Evolutionary conservation across 768 basidiomycete species (phyloP).

Genomic region (Termitomyces sp.): DNA sequence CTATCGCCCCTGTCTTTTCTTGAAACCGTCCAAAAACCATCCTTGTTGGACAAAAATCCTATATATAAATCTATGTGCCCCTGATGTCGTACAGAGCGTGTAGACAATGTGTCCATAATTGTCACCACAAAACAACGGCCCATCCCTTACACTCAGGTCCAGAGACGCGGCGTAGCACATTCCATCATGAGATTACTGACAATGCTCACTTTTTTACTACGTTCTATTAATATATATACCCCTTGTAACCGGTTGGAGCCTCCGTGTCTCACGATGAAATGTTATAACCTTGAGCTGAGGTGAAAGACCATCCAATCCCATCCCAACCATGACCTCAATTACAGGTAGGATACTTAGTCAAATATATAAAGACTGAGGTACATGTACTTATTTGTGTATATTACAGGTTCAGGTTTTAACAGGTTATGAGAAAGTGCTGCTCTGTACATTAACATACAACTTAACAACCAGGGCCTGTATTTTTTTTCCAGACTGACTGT

Average conservation of each 20-base stretch:
- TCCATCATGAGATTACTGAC: background rate
- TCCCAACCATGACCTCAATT: background rate
- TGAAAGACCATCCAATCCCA: background rate
- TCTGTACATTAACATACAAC: too few relatives aligned
- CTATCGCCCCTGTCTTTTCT: background rate
- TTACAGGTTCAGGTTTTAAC: too few relatives aligned
- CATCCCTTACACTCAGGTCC: background rate
- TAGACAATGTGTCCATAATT: background rate
- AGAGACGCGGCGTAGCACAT: background rate
- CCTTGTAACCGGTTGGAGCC: background rate
- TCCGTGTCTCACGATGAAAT: slow-evolving; percentile 4
- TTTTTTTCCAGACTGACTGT: too few relatives aligned
- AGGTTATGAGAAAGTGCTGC: too few relatives aligned
- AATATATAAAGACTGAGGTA: too few relatives aligned
- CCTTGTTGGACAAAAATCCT: too few relatives aligned
- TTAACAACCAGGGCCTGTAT: too few relatives aligned
- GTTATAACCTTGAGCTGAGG: background rate
- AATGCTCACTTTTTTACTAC: background rate
- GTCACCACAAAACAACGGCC: background rate
- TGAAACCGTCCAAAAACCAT: too few relatives aligned
- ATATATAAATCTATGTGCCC: background rate
- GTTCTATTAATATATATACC: background rate
- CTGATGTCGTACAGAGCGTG: background rate
- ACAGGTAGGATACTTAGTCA: too few relatives aligned
- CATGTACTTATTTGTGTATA: too few relatives aligned